Evolutionary conservation across 2,329 filamentous ascomycete genomes (phyloP).

Genomic region (Uncinocarpus reesii): DNA sequence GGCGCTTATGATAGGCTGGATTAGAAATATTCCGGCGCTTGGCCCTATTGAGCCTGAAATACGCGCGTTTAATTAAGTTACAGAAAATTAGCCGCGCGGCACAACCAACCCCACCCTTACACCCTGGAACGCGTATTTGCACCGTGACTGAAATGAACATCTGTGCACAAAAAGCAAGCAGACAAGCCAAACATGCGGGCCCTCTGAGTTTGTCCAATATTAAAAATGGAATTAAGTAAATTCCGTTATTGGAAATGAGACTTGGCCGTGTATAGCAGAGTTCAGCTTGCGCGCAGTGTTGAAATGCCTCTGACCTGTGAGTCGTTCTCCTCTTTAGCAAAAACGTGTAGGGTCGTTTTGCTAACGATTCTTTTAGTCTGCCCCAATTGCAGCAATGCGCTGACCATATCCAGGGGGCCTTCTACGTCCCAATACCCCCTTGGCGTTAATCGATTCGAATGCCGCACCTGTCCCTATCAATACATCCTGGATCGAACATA

Average conservation of each 20-base stretch:
- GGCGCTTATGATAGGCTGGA: slow-evolving; percentile 11
- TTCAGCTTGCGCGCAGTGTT: neutral
- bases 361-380: slow-evolving; percentile 31
- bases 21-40: slow-evolving; percentile 5
- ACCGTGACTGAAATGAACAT: neutral
- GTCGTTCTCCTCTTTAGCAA: slow-evolving; percentile 15
- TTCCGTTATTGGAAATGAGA: neutral
- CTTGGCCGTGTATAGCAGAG: neutral
- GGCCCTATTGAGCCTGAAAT: slow-evolving; percentile 3
- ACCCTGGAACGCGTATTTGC: slow-evolving; percentile 3
- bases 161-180: neutral
- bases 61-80: slow-evolving; percentile 14
- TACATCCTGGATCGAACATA: slow-evolving; percentile 68
- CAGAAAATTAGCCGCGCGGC: slow-evolving; percentile 10
- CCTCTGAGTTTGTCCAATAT: neutral
- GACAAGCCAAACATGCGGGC: neutral
- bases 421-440: slow-evolving; percentile 31
- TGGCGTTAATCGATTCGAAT: slow-evolving; percentile 73
- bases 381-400: slow-evolving; percentile 41
- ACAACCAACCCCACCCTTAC: slow-evolving; percentile 5
- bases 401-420: slow-evolving; percentile 37
- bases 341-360: neutral
- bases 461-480: slow-evolving; percentile 89
- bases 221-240: slow-evolving; percentile 3
- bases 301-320: slow-evolving; percentile 34